Evolutionary conservation across 805 yeast genomes (phyloP), one percentile per base, ranked within the genome.

Genomic region (Peterozyma xylosa): DNA sequence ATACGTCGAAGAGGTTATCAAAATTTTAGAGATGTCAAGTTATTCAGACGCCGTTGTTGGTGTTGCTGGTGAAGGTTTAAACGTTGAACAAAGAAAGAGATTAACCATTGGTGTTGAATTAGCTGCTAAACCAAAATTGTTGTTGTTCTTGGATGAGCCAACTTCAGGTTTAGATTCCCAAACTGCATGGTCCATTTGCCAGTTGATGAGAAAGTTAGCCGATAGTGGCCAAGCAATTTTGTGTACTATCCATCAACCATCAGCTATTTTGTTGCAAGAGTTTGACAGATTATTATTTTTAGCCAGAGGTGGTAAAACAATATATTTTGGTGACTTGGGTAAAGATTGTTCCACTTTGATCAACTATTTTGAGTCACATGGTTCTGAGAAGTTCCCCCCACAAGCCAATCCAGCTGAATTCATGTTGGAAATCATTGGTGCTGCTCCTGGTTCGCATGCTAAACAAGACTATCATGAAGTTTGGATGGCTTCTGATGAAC

Each of bases 391-490:
- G 44, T 84, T 90, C 65, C 89, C 90, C 16, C 64, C 69, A 6
- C 69, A 70, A 36, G 88, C 86, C 5, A 85, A 85, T 51, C 93
- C 91, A 30, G 91, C 90, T 11, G 96, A 87, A 66, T 88, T 95
- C 93, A 88, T 88, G 95, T 69, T 88, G 63, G 84, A 84, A 49
- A 85, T 81, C 50, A 83, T 82, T 54, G 89, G 90, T 55, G 89
- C 89, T 43, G 88, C 89, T 33, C 89, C 89, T 6, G 89, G 88
- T 42, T 76, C 86, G 33, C 82, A 78, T 52, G 85, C 88, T 15
- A 69, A 70, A 39, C 85, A 80, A 62, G 86, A 84, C 60, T 84
- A 81, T 55, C 71, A 77, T 55, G 82, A 84, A 55, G 87, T 83
- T 40, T 86, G 96, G 96, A 63, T 74, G 59, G 70, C 73, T 39